Evolutionary conservation across 148 eudicot genomes (phyloP), one percentile per base, ranked within the genome.

Genomic region (Camellia sinensis): DNA sequence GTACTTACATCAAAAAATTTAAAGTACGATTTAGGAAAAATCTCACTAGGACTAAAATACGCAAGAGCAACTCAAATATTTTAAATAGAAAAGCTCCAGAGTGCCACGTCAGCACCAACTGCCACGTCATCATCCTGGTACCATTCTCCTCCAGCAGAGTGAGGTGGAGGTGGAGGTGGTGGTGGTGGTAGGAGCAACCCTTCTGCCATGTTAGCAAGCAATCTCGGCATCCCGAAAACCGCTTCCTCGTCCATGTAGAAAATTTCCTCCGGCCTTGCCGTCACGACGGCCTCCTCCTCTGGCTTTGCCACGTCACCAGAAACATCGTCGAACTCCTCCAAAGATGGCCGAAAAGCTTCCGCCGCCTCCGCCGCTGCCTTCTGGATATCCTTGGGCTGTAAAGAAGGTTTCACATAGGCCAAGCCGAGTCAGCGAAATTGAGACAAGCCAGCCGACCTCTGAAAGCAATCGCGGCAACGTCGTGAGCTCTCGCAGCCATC

Each of bases 401-500:
- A 0, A 0, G 94, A 87, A 1, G 87, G n/a, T n/a, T n/a, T n/a
- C n/a, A n/a, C n/a, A n/a, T n/a, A n/a, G n/a, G n/a, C n/a, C 95
- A 92, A 1, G 86, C 88, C 0, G 97, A 90, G 83, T 93, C 97
- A 0, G 96, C 97, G 45, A 92, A 94, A n/a, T 94, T 94, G 15
- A 94, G 79, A 52, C 94, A 90, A 0, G 97, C 91, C 2, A 78
- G 62, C 2, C 78, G 78, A 7, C 93, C 97, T 7, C 91, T 77
- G 1, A 94, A 62, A 0, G 97, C 92, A 17, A 94, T 63, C 7
- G 91, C 92, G 0, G 98, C 98, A 57, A 92, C 98, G 74, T 94
- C 98, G 37, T 94, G 94, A 0, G 98, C 98, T 0, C 98, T 82
- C 0, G 98, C 98, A 0, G 98, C 98, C 98, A 94, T 94, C 53